Evolutionary conservation across 148 eudicot species (phyloP).

Genomic region (Vaccinium vitisidaea): DNA sequence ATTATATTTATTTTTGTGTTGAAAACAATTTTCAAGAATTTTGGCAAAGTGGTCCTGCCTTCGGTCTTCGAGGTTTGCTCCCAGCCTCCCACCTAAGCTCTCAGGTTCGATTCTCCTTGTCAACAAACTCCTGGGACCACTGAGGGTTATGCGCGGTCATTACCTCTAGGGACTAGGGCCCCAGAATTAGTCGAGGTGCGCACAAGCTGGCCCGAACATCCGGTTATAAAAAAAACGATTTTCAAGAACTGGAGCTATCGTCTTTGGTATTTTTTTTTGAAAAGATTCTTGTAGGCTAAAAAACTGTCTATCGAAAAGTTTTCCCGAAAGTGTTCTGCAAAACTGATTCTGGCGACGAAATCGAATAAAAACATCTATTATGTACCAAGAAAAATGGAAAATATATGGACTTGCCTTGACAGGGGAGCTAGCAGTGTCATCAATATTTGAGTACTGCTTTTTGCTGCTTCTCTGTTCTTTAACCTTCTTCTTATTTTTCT

Average conservation of each 20-base stretch:
- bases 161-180: no score
- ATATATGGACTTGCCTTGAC: conserved; percentile 28
- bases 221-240: no score
- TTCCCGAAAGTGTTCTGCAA: neutral
- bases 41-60: no score
- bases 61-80: no score
- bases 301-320: neutral
- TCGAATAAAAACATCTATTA: neutral
- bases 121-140: no score
- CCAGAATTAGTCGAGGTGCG: no score
- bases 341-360: neutral
- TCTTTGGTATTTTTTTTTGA: neutral
- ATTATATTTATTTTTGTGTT: neutral
- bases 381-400: neutral
- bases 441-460: conserved; percentile 43
- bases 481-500: conserved; percentile 23
- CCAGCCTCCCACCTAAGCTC: no score
- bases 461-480: conserved; percentile 24
- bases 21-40: neutral
- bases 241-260: neutral
- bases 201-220: no score
- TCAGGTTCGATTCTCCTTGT: no score
- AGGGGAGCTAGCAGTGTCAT: conserved; percentile 84
- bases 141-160: no score
- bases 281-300: neutral